Evolutionary conservation across 2,329 filamentous ascomycete species (phyloP), one percentile per base, ranked within the genome.

Genomic region (Hymenoscyphus infarciens): DNA sequence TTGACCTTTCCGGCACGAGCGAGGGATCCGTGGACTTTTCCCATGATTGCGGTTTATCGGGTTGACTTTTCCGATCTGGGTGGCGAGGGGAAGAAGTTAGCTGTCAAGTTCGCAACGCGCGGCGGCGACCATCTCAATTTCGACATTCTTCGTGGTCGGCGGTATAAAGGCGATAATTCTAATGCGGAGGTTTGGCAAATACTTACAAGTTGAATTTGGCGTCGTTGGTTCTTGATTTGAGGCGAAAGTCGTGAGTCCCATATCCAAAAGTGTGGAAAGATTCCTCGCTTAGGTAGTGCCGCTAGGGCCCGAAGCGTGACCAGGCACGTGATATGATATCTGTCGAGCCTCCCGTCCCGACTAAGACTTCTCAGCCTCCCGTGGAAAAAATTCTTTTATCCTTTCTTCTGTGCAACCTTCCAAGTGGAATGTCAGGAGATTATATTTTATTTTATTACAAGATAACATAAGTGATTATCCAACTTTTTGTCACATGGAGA

Each of bases 1-100:
- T 96, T 96, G 88, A 97, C 92, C 87, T 96, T 96, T 84, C 92
- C 92, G 83, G 91, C 91, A 92, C 91, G 91, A 80, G 91, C 91
- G 82, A 95, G 89, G 79, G 91, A 95, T 80, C 91, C 91, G 89
- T 94, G 91, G 81, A 94, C 90, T 84, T 94, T 94, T 84, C 90
- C 90, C 90, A 94, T 93, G 81, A 79, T 90, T 82, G 82, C 73
- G 72, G 68, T 74, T 74, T 74, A 74, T 74, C 71, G 70, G 69
- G 22, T 63, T 65, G 60, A 49, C 62, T 64, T 52, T 67, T 71
- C 66, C 69, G 70, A 71, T 71, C 70, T 72, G 57, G 53, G 68
- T 70, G 68, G 64, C 66, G 57, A 69, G 57, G 53, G 35, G 25
- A 35, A 52, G 19, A 55, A 57, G 62, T 68, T 66, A 70, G 68